A percentile compares a stretch with the other conserved stretches of the same genome.
phyloP scores from a whole-genome alignment of 306 rosid species.

The Alnus glutinosa region DNA sequence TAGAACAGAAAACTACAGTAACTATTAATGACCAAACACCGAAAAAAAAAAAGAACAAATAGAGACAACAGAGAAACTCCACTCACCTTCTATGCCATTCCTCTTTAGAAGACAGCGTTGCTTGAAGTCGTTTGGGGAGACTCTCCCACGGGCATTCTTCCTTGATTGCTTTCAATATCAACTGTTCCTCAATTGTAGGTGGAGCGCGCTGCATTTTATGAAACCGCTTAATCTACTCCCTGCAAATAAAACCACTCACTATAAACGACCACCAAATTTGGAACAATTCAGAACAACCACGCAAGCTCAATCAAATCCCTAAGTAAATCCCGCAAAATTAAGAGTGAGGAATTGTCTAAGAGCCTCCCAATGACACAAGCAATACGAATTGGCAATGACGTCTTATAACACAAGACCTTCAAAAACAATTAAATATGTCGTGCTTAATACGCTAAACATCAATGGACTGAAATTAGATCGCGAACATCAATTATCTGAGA shows the following conservation, averaged over 20 bases:
- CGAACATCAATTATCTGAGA: too few relatives aligned
- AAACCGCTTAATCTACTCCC: conserved; percentile 32
- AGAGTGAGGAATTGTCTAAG: not conserved
- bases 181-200: conserved; percentile 63
- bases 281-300: not conserved
- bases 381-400: not conserved
- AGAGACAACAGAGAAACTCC: conserved; percentile 3
- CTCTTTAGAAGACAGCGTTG: conserved; percentile 66
- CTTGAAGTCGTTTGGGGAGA: conserved; percentile 81
- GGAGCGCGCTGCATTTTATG: conserved; percentile 65
- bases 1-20: not conserved
- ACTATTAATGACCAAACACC: conserved; percentile 3
- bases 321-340: not conserved
- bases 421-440: not conserved
- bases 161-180: conserved; percentile 68
- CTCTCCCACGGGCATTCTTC: conserved; percentile 87
- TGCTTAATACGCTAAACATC: not conserved
- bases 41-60: not conserved
- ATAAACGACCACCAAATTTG: conserved; percentile 5
- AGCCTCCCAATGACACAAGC: not conserved
- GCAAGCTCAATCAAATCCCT: not conserved
- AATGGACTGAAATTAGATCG: not conserved
- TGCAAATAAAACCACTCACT: conserved; percentile 2
- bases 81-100: conserved; percentile 86
- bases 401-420: not conserved